Percentiles rank a stretch among this genome's conserved stretches.
phyloP scores from a whole-genome alignment of 345 rosid species.

The Stellera chamaejasme region DNA sequence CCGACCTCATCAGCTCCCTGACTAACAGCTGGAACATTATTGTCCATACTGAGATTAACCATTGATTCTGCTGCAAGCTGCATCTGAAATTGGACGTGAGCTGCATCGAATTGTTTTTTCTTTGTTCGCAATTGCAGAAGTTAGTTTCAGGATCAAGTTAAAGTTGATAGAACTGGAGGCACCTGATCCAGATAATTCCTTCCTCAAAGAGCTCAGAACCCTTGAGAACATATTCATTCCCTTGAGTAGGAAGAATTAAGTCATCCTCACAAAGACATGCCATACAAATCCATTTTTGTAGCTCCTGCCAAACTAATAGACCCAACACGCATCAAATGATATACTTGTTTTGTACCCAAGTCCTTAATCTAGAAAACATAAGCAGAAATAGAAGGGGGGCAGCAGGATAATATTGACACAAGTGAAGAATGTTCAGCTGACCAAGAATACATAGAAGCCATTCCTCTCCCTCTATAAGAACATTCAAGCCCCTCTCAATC shows the following conservation, averaged over 20 bases:
- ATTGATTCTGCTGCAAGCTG: conserved; percentile 36
- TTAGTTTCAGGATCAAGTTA: too few relatives aligned
- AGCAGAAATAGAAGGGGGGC: background rate
- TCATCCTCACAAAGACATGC: conserved; percentile 91
- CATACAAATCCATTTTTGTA: conserved; percentile 96
- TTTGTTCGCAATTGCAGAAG: too few relatives aligned
- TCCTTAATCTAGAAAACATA: background rate
- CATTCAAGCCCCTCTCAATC: conserved; percentile 78
- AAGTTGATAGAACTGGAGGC: background rate
- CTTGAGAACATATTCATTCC: conserved; percentile 86
- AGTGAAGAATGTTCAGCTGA: conserved; percentile 42
- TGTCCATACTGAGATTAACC: too few relatives aligned
- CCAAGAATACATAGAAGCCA: conserved; percentile 93
- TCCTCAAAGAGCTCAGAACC: conserved; percentile 88
- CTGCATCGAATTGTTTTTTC: too few relatives aligned
- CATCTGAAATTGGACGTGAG: background rate
- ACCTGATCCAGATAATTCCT: conserved; percentile 56
- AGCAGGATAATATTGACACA: too few relatives aligned
- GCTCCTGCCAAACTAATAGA: conserved; percentile 40
- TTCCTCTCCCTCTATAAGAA: conserved; percentile 87
- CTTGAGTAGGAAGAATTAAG: conserved; percentile 75
- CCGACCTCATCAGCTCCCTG: too few relatives aligned
- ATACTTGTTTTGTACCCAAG: too few relatives aligned
- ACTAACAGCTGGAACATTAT: too few relatives aligned
- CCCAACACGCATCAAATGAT: too few relatives aligned